Evolutionary conservation across 2,329 filamentous ascomycete species (phyloP).

Genomic region (Ophiostoma australiae): DNA sequence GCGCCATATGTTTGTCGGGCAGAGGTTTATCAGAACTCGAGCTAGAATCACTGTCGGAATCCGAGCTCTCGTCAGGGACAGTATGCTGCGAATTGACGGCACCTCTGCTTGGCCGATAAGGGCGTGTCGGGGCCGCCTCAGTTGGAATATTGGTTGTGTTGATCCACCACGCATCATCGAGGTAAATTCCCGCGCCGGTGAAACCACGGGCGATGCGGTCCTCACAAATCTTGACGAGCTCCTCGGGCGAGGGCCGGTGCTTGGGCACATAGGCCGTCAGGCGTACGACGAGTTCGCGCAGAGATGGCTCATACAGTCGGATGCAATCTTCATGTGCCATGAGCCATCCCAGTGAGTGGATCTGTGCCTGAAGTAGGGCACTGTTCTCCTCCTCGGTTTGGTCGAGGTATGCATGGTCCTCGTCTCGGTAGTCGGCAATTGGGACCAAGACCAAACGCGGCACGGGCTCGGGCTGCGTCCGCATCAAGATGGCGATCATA

Average conservation of each 20-base stretch:
- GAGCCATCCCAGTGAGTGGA: not conserved
- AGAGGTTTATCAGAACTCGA: no score
- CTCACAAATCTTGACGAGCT: conserved; percentile 15
- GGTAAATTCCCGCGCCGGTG: not conserved
- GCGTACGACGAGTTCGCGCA: conserved; percentile 22
- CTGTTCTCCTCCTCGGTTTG: not conserved
- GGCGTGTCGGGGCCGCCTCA: not conserved
- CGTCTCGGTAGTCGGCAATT: not conserved
- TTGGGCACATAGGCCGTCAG: conserved; percentile 23
- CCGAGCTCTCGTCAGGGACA: no score
- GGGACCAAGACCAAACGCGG: not conserved
- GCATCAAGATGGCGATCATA: conserved; percentile 15
- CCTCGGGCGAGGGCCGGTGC: conserved; percentile 19
- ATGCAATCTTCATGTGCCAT: not conserved
- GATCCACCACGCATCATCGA: not conserved
- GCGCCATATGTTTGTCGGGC: no score
- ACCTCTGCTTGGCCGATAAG: not conserved
- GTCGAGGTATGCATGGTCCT: not conserved
- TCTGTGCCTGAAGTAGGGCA: not conserved
- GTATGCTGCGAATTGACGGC: not conserved
- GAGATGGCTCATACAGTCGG: not conserved
- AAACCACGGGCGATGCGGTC: not conserved
- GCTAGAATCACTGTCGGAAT: not conserved
- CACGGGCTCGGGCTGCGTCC: not conserved
- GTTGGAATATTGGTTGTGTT: not conserved